phyloP scores from a whole-genome alignment of 768 basidiomycete genomes.

The Trametes cinnabarina region DNA sequence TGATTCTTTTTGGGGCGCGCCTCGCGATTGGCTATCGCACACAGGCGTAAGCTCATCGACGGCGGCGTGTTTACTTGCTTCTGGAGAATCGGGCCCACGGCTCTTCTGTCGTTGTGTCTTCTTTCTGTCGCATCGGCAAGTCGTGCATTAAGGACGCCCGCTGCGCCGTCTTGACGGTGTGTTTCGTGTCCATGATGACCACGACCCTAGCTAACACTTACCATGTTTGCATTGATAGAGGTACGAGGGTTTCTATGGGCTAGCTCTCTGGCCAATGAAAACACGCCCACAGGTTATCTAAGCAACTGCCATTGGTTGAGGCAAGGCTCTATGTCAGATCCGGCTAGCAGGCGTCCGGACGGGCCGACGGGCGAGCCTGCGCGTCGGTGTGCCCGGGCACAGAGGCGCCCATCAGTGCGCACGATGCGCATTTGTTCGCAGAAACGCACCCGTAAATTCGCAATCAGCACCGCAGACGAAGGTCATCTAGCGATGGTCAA shows the following conservation, averaged over 20 bases:
- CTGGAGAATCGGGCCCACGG: neutral
- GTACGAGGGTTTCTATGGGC: neutral
- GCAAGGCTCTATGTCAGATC: conserved; percentile 1
- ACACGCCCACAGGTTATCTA: neutral
- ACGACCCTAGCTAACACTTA: conserved; percentile 6
- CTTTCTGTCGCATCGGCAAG: neutral
- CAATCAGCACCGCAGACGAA: too few species aligned
- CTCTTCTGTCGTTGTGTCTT: neutral
- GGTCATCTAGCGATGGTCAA: too few species aligned
- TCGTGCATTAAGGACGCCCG: neutral
- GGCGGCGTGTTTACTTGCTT: neutral
- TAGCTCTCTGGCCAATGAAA: neutral
- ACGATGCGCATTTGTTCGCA: too few species aligned
- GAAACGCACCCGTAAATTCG: too few species aligned
- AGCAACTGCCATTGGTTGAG: conserved; percentile 5
- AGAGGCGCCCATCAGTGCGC: neutral
- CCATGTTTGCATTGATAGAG: conserved; percentile 9
- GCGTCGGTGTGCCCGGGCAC: neutral
- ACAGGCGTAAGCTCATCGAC: neutral
- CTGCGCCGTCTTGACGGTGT: neutral
- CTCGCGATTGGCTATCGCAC: neutral
- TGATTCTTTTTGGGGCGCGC: neutral
- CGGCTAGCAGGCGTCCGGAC: neutral
- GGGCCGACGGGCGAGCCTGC: neutral
- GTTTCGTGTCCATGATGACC: neutral